Evolutionary conservation across 129 eudicot genomes (phyloP).

Genomic region (Erigeron canadensis): DNA sequence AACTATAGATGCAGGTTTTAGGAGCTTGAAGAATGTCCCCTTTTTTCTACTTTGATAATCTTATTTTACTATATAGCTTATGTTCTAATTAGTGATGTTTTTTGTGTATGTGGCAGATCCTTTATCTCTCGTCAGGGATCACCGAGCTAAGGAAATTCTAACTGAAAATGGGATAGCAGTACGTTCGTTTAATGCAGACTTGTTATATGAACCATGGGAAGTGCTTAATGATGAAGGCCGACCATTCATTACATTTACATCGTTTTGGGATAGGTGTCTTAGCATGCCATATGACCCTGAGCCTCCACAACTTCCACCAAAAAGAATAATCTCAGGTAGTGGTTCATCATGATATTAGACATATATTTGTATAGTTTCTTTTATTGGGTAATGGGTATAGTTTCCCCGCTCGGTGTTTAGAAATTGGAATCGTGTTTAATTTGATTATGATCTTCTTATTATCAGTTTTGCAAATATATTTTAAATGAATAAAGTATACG

Average conservation of each 20-base stretch:
- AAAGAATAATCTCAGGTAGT: slow-evolving; percentile 85
- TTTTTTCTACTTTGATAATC: neutral
- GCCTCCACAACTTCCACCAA: slow-evolving; percentile 91
- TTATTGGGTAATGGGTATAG: neutral
- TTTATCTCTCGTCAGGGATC: slow-evolving; percentile 91
- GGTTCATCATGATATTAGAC: neutral
- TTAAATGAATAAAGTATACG: too few species aligned
- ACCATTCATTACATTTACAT: slow-evolving; percentile 72
- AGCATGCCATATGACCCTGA: slow-evolving; percentile 98
- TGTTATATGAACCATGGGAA: slow-evolving; percentile 98
- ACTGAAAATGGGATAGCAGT: slow-evolving; percentile 69
- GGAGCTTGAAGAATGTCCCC: too few species aligned
- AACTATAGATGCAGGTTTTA: too few species aligned
- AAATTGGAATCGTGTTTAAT: neutral
- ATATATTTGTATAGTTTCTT: neutral
- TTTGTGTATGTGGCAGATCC: slow-evolving; percentile 60
- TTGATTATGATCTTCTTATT: neutral
- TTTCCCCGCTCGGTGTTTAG: neutral
- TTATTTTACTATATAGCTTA: neutral
- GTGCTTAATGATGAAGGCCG: slow-evolving; percentile 67
- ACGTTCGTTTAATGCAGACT: slow-evolving; percentile 82
- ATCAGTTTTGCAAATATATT: too few species aligned
- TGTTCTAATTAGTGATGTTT: slow-evolving; percentile 6
- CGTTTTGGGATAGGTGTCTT: slow-evolving; percentile 94
- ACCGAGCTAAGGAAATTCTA: slow-evolving; percentile 72